phyloP scores from a whole-genome alignment of 2,329 filamentous ascomycete species.

The Hawksworthiomyces lignivorus region DNA sequence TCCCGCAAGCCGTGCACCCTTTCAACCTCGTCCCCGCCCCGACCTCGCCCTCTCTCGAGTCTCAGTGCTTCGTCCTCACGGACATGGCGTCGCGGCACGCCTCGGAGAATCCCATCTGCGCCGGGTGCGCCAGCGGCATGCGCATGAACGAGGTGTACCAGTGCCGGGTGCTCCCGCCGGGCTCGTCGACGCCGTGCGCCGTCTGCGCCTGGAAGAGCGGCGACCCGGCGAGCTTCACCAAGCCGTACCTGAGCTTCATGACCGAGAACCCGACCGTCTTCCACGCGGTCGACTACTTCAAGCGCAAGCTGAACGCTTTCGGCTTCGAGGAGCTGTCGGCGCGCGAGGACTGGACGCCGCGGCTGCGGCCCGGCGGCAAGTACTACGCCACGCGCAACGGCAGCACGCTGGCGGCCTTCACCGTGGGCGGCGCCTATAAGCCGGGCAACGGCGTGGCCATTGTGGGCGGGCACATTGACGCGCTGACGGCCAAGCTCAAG shows the following conservation, averaged over 20 bases:
- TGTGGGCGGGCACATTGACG: conserved; percentile 87
- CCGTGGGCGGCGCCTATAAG: conserved; percentile 26
- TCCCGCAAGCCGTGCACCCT: no score
- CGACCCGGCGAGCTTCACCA: conserved; percentile 60
- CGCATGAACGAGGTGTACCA: conserved; percentile 5
- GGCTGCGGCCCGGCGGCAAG: conserved; percentile 60
- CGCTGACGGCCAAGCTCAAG: conserved; percentile 84
- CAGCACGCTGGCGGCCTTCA: conserved; percentile 30
- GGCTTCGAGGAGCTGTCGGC: conserved; percentile 76
- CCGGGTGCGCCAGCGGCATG: conserved; percentile 30
- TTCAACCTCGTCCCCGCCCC: neutral
- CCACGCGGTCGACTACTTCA: conserved; percentile 77
- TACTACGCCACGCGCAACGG: conserved; percentile 29
- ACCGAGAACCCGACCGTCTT: conserved; percentile 89
- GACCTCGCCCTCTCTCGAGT: conserved; percentile 6
- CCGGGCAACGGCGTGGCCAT: conserved; percentile 29
- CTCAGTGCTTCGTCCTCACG: conserved; percentile 36
- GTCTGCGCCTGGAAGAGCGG: conserved; percentile 31
- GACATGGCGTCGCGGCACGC: conserved; percentile 30
- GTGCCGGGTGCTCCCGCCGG: conserved; percentile 6
- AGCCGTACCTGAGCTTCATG: conserved; percentile 83
- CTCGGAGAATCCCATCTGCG: conserved; percentile 29
- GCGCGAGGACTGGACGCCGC: conserved; percentile 66
- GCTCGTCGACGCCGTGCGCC: conserved; percentile 20
- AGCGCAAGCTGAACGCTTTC: conserved; percentile 58